Conservation (phyloP, 2,329 filamentous ascomycete genomes). For the Claviceps sp. region DNA sequence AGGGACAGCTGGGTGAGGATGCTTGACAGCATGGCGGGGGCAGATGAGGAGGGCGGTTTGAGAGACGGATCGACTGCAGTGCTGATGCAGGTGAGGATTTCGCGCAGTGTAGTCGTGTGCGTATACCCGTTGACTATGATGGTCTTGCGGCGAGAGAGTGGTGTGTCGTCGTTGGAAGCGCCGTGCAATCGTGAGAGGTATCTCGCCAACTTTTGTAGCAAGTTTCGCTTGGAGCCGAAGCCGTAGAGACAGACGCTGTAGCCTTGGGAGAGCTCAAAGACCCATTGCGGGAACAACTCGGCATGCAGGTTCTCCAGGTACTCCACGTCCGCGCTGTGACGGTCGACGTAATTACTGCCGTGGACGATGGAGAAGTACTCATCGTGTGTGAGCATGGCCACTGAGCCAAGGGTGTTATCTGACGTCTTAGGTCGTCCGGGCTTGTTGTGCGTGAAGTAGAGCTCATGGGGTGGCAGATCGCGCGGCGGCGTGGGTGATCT, state of each 20-base stretch:
- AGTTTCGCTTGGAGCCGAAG: slow-evolving; percentile 72
- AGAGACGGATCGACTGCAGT: slow-evolving; percentile 41
- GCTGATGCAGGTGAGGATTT: slow-evolving; percentile 57
- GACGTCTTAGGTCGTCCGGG: slow-evolving; percentile 73
- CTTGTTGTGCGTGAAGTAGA: slow-evolving; percentile 88
- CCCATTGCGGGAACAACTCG: slow-evolving; percentile 80
- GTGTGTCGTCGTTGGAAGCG: slow-evolving; percentile 19
- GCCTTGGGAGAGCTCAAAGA: slow-evolving; percentile 73
- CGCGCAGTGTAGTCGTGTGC: slow-evolving; percentile 49
- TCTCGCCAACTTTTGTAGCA: slow-evolving; percentile 64
- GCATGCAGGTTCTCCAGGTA: slow-evolving; percentile 64
- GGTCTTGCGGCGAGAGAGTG: slow-evolving; percentile 29
- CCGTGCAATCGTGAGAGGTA: slow-evolving; percentile 32
- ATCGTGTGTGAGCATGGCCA: slow-evolving; percentile 73
- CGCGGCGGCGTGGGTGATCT: slow-evolving; percentile 68
- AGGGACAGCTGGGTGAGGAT: slow-evolving; percentile 46
- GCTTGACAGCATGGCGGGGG: slow-evolving; percentile 53
- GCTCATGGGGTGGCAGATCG: slow-evolving; percentile 74
- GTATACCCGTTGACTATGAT: slow-evolving; percentile 81
- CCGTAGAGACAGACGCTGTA: slow-evolving; percentile 90
- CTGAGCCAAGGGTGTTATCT: slow-evolving; percentile 64
- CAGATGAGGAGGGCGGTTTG: slow-evolving; percentile 45
- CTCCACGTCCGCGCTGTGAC: slow-evolving; percentile 55
- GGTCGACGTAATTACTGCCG: slow-evolving; percentile 48
- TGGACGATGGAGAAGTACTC: slow-evolving; percentile 66